phyloP scores from a whole-genome alignment of 805 yeast genomes.

The Candida chauliodis region DNA sequence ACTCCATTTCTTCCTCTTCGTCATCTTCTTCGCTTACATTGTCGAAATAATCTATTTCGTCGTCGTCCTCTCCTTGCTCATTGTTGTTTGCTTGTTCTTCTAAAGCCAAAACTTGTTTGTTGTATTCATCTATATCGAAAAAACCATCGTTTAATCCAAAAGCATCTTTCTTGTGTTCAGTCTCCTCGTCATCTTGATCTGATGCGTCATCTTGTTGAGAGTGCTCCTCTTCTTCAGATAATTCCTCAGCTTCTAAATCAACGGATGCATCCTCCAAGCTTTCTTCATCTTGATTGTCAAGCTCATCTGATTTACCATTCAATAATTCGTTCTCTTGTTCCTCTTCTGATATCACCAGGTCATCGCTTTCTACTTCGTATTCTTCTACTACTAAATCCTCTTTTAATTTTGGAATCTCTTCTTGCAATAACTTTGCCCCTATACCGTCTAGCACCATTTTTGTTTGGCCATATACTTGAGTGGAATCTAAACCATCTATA shows the following conservation, averaged over 20 bases:
- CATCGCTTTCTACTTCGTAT: conserved; percentile 28
- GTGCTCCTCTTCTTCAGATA: conserved; percentile 16
- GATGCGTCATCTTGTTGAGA: neutral
- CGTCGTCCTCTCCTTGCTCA: conserved; percentile 8
- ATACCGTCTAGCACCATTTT: conserved; percentile 80
- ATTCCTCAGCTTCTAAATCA: conserved; percentile 27
- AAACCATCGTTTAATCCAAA: conserved; percentile 79
- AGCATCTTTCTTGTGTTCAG: conserved; percentile 39
- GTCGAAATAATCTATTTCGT: conserved; percentile 40
- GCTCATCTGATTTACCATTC: conserved; percentile 18
- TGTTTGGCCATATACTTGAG: conserved; percentile 92
- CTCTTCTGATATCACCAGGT: conserved; percentile 21
- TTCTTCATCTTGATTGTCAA: conserved; percentile 34
- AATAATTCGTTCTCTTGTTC: conserved; percentile 25
- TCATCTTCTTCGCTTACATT: conserved; percentile 32
- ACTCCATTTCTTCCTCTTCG: conserved; percentile 56
- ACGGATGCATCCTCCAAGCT: conserved; percentile 46
- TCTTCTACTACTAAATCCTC: conserved; percentile 26
- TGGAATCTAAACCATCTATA: conserved; percentile 82
- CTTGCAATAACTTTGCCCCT: conserved; percentile 57
- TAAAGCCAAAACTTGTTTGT: conserved; percentile 64
- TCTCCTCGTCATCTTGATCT: neutral
- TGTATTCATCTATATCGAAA: conserved; percentile 82
- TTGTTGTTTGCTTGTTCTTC: conserved; percentile 38
- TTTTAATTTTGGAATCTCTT: conserved; percentile 51